Evolutionary conservation across 805 yeast species (phyloP).

Genomic region (Saturnispora gosingensis): DNA sequence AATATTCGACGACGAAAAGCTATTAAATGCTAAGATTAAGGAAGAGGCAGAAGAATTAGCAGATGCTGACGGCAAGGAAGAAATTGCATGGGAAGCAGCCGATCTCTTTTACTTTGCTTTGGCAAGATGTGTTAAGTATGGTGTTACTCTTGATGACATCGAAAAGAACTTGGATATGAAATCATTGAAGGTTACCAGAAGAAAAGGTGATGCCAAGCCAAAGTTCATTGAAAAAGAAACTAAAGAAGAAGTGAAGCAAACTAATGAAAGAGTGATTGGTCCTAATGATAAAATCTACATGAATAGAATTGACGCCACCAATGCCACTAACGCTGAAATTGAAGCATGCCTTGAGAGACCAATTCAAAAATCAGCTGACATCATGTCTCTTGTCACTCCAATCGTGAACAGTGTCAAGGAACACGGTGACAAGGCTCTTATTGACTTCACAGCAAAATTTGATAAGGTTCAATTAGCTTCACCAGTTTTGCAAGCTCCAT

Average conservation of each 20-base stretch:
- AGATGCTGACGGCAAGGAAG: constrained; percentile 59
- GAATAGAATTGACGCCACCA: constrained; percentile 37
- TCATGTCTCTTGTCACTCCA: constrained; percentile 87
- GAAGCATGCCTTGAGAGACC: constrained; percentile 74
- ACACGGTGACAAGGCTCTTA: constrained; percentile 77
- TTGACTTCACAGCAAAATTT: constrained; percentile 86
- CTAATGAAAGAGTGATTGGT: constrained; percentile 22
- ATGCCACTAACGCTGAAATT: constrained; percentile 37
- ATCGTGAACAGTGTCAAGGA: constrained; percentile 69
- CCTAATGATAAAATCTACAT: constrained; percentile 37
- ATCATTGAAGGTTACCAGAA: constrained; percentile 77
- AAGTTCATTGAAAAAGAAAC: constrained; percentile 40
- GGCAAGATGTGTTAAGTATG: constrained; percentile 52
- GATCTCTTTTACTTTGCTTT: constrained; percentile 60
- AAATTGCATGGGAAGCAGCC: constrained; percentile 96
- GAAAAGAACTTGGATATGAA: constrained; percentile 79
- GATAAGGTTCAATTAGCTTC: constrained; percentile 67
- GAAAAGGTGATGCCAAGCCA: constrained; percentile 94
- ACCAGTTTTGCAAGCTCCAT: constrained; percentile 84
- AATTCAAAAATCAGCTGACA: constrained; percentile 87
- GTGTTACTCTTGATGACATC: constrained; percentile 71
- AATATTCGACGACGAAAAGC: constrained; percentile 64
- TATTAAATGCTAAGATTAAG: constrained; percentile 77
- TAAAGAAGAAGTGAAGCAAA: constrained; percentile 12
- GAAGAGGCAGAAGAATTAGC: constrained; percentile 96